A percentile compares a stretch with the other conserved stretches of the same genome.
These are phyloP conservation scores for Monsonia emarginata DNA, from an alignment of 441 rosid species.

Conservation along the genomic window DNA sequence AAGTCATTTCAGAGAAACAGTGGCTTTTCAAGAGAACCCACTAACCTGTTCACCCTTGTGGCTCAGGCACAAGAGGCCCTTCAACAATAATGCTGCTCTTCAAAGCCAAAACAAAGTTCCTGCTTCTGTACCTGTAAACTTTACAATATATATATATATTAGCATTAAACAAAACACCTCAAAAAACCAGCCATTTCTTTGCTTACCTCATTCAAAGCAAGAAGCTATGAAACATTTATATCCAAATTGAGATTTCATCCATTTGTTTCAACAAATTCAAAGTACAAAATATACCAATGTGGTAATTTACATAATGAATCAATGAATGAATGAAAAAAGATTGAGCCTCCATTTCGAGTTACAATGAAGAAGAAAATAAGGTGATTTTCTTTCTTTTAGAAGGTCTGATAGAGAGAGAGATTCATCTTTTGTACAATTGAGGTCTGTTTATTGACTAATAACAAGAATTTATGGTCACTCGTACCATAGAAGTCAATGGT, in stretches of 20 bases:
- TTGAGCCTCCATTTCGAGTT: constrained; percentile 17
- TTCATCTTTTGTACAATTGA: constrained; percentile 14
- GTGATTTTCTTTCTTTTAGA: constrained; percentile 19
- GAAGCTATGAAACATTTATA: not conserved
- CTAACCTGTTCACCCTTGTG: constrained; percentile 21
- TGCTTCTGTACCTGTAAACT: not conserved
- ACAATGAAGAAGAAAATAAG: constrained; percentile 24
- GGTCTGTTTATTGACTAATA: constrained; percentile 11
- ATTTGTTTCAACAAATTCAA: no score
- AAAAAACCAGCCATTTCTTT: not conserved
- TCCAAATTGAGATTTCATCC: not conserved
- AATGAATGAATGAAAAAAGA: constrained; percentile 19
- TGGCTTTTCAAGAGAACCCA: constrained; percentile 27
- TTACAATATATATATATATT: not conserved
- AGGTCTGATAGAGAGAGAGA: constrained; percentile 6
- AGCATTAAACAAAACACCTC: not conserved
- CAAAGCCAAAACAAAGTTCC: not conserved
- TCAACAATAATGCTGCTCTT: not conserved
- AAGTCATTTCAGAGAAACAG: constrained; percentile 21
- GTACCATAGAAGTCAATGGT: no score
- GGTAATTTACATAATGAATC: constrained; percentile 46
- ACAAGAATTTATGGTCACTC: no score
- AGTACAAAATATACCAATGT: constrained; percentile 26
- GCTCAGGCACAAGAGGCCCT: not conserved
- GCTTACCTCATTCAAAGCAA: no score